phyloP scores from a whole-genome alignment of 371 early-diverging fungal species.

The Sporodiniella umbellata region DNA sequence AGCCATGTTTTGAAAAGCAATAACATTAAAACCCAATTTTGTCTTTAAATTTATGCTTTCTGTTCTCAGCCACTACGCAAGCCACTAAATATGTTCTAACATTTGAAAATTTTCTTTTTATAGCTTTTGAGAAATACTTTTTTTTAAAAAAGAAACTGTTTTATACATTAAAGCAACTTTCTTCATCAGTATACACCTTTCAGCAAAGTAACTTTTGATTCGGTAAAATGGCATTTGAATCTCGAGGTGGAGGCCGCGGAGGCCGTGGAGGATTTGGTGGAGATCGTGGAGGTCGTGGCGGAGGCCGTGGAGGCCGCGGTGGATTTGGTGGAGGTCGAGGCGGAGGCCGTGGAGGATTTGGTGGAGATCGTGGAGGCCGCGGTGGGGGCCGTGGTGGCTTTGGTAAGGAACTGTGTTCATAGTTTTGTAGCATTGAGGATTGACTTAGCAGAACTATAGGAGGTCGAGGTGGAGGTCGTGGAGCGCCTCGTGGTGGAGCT shows the following conservation, averaged over 20 bases:
- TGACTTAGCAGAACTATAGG: too few relatives aligned
- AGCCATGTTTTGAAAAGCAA: conserved; percentile 40
- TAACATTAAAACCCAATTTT: background rate
- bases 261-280: conserved; percentile 37
- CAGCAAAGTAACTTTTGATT: too few relatives aligned
- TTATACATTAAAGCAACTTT: too few relatives aligned
- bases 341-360: conserved; percentile 31
- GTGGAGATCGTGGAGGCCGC: conserved; percentile 23
- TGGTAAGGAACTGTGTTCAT: conserved; percentile 9
- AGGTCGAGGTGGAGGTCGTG: conserved; percentile 35
- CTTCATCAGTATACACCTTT: background rate
- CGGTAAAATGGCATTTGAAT: conserved; percentile 32
- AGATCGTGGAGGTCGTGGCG: conserved; percentile 32
- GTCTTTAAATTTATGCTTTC: background rate
- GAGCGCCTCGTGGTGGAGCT: conserved; percentile 40
- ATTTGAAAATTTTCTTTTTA: conserved; percentile 4
- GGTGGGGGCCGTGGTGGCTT: conserved; percentile 41
- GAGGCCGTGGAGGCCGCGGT: conserved; percentile 38
- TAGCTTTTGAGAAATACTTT: background rate
- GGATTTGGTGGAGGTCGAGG: conserved; percentile 34
- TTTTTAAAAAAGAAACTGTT: conserved; percentile 1
- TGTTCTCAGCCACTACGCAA: background rate
- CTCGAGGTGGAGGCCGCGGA: conserved; percentile 39
- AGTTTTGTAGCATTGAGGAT: too few relatives aligned
- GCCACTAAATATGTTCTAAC: background rate